These are phyloP conservation scores for Colletotrichum magnum DNA, from an alignment of 2,329 filamentous ascomycete species.

Conservation along the genomic window DNA sequence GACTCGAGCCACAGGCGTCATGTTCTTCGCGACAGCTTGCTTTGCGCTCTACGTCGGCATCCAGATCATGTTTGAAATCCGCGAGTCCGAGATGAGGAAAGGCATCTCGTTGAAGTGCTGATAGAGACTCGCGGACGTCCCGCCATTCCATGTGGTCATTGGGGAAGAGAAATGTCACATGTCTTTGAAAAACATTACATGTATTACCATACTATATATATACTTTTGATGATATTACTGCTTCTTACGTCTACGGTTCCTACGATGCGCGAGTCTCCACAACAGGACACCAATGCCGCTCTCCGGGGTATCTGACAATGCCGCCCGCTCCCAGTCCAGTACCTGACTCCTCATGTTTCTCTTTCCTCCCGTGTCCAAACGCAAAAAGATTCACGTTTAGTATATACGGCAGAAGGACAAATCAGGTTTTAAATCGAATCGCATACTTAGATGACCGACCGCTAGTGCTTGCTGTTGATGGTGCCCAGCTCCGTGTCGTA, in stretches of 20 bases:
- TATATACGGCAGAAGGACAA: background rate
- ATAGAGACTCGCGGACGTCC: background rate
- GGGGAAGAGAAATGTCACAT: background rate
- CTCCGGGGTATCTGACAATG: constrained; percentile 30
- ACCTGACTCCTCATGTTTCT: background rate
- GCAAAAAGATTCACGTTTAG: background rate
- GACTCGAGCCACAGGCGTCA: constrained; percentile 65
- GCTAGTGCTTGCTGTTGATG: constrained; percentile 37
- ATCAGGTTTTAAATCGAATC: background rate
- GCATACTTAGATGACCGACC: background rate
- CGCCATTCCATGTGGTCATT: too few species aligned
- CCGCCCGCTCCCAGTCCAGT: background rate
- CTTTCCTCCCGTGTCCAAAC: background rate
- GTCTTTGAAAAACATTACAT: constrained; percentile 1
- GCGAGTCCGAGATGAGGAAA: constrained; percentile 85
- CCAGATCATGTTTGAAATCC: constrained; percentile 97
- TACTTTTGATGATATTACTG: constrained; percentile 4
- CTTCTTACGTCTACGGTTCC: constrained; percentile 8
- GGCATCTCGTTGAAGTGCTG: constrained; percentile 89
- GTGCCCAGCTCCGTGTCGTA: constrained; percentile 44
- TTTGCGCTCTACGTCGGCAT: constrained; percentile 84
- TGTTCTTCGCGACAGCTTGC: constrained; percentile 81
- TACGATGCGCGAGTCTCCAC: background rate
- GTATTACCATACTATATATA: constrained; percentile 19
- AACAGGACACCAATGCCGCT: constrained; percentile 6